Base-by-base conservation (phyloP, 768 basidiomycete genomes). In the Tricholoma matsutake region DNA sequence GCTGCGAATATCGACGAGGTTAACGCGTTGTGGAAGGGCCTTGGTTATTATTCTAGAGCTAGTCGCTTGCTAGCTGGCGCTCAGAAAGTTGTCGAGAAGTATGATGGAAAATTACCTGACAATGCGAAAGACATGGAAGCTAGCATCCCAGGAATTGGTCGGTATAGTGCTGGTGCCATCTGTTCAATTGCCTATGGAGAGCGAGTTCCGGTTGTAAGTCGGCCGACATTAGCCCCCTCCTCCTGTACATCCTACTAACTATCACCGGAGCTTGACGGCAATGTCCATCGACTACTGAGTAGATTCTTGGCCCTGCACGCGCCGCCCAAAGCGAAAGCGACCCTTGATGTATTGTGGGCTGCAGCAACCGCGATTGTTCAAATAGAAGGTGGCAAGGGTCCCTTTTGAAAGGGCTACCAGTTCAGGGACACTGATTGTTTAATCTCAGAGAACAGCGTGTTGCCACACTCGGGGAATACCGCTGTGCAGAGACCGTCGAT, bases 31-130 rank as follows among this genome's bases (percentile, higher is more conserved):
- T 98, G 96, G 96, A 93, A 93, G 71, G 94, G 94, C 16, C 79
- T 96, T 2, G 94, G 94, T 6, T 96, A 95, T 73, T 96, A 96
- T 73, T 90, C 89, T 41, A 85, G 93, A 45, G 94, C 92, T 16
- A 84, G 89, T 51, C 86, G 93, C 20, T 78, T 98, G 22, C 82
- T 97, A 6, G 79, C 79, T 4, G 95, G 91, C n/a, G 92, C 96
- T 0, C 83, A 93, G 71, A 92, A 88, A 63, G 88, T 84, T 32
- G 84, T 94, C 18, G 71, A 78, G 39, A 80, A 89, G 20, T 83
- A 85, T 56, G 73, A 73, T 32, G 94, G 94, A 22, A 79, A 78
- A 60, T 80, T 98, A 13, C 96, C 96, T 1, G 80, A 86, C 57
- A 94, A 90, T 67, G 88, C 91, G 4, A 83, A 82, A 66, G 87